Base-by-base conservation (phyloP, 805 yeast genomes). In the Kazachstania africana region DNA sequence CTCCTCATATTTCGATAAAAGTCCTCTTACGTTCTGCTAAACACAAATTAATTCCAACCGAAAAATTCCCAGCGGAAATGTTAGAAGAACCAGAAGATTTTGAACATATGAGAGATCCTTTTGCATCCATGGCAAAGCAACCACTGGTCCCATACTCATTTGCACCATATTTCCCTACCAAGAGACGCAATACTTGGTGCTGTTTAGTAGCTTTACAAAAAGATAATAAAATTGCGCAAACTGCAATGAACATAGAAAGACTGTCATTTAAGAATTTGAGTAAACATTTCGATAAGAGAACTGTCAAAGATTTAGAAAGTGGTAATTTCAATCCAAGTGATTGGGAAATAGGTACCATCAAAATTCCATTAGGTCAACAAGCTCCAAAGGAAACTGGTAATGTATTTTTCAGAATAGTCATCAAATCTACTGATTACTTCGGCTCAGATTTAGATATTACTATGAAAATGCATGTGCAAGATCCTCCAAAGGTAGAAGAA, bases 381-480 rank as follows among this genome's bases (percentile, higher is more conserved):
- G 74, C 94, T 12, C 96, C 97, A n/a, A 68, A 67, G 13, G 66
- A 66, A 34, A 60, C 61, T 12, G 94, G 93, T 26, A 62, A 59
- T 26, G 72, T 60, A 48, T 75, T 72, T 41, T 82, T 82, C 64
- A 70, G 85, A 58, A 62, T 87, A 12, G 59, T 75, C 16, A 55
- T 88, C 48, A 73, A 75, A 48, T 77, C 80, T 34, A 68, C 80
- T 32, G 75, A 80, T 27, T 87, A 83, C 54, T 83, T 82, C 53
- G 94, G 95, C 5, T 59, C 72, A 13, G 96, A 88, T 51, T 53
- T 83, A 16, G 83, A 78, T 41, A 68, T 77, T 38, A 78, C 87
- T 8, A 57, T 83, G 29, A 60, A 61, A 16, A 68, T 87, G 77
- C 63, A 68, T n/a, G 94, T 87, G 22, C 65, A 70, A 43, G 65